Conservation (phyloP, 2,329 filamentous ascomycete species). For the Hypoxylon sp. region DNA sequence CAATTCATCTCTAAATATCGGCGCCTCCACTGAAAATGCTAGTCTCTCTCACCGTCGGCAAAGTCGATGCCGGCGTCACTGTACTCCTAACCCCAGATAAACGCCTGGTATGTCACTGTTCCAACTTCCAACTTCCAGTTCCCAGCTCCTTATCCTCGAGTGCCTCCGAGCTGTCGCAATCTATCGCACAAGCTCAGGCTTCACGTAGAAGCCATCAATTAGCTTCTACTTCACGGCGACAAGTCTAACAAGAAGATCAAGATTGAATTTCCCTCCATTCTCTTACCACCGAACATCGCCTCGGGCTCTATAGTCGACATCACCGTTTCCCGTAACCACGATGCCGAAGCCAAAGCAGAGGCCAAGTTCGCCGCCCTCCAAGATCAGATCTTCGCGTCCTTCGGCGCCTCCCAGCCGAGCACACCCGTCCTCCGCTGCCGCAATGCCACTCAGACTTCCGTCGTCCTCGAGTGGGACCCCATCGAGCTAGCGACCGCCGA, state of each 20-base stretch:
- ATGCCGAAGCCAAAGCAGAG: constrained; percentile 81
- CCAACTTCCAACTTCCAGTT: constrained; percentile 4
- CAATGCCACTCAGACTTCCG: constrained; percentile 98
- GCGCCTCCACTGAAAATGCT: constrained; percentile 73
- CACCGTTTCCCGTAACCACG: constrained; percentile 88
- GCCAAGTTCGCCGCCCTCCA: constrained; percentile 88
- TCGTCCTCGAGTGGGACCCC: constrained; percentile 98
- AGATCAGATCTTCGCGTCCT: constrained; percentile 86
- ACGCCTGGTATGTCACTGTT: constrained; percentile 78
- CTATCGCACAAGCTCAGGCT: constrained; percentile 33
- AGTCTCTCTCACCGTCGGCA: constrained; percentile 97
- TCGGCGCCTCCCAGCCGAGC: constrained; percentile 83
- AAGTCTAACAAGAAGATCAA: constrained; percentile 59
- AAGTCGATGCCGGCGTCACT: constrained; percentile 98
- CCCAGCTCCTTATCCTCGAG: constrained; percentile 7
- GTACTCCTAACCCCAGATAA: constrained; percentile 98
- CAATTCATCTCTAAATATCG: constrained; percentile 11
- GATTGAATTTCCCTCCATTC: constrained; percentile 99
- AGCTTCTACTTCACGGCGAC: not conserved
- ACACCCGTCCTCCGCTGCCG: constrained; percentile 88
- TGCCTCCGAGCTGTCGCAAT: constrained; percentile 37
- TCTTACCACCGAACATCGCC: constrained; percentile 93
- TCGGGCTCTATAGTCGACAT: constrained; percentile 99
- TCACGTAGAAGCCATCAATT: constrained; percentile 8
- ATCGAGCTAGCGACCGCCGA: constrained; percentile 93